Base-by-base conservation (phyloP, 164 flowering plant species). In the Magnolia officinalis region DNA sequence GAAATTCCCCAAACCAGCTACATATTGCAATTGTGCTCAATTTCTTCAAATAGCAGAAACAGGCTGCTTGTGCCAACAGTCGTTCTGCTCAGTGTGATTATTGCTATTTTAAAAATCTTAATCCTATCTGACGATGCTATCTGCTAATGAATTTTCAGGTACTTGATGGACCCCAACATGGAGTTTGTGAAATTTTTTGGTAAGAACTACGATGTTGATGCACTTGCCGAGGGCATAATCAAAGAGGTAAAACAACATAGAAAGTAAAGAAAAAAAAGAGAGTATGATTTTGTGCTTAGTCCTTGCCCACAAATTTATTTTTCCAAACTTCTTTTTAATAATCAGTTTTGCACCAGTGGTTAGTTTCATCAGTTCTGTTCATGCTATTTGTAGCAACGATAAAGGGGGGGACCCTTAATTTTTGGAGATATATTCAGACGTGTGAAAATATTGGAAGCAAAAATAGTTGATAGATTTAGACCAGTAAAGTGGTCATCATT, bases 141-240 rank as follows among this genome's bases (percentile, higher is more conserved):
- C 21, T 61, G n/a, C 11, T 18, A 31, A 21, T 24, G 16, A 50
- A 10, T 13, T 83, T 61, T 78, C 90, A 96, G 98, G 94, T 96
- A 96, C 85, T 82, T 96, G 87, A 96, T 96, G 98, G 85, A 85
- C 74, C 98, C 98, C 0, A 67, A 88, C 49, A 94, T 94, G 98
- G 84, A 89, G 31, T 94, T 92, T 63, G 91, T 92, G 24, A 96
- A 96, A 74, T 94, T 88, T 73, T 96, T 86, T 74, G 99, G 99
- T 75, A 96, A 96, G 89, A 94, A 96, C 74, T 72, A 91, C 63
- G 95, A 94, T 76, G 92, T 81, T 20, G 88, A 92, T 75, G 52
- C 91, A 45, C 97, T 96, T 66, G 68, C 94, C 0, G 91, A 94
- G 64, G 99, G 98, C 29, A 73, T 94, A 1, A 88, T 92, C 52